Evolutionary conservation across 176 grass and related monocot species (phyloP).

Genomic region (Secale cereale): DNA sequence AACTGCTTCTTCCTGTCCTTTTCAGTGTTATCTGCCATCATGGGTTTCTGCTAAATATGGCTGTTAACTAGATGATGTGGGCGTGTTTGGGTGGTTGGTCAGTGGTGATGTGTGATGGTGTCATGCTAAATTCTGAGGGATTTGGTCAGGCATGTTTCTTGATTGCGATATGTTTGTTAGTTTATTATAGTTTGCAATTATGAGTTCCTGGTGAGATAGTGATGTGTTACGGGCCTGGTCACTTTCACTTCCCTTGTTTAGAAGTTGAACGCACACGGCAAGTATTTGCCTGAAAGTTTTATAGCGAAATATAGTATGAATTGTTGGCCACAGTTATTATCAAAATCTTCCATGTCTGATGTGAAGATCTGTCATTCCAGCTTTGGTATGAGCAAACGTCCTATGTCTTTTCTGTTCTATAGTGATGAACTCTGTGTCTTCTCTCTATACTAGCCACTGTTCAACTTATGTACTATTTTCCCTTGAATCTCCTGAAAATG

Average conservation of each 20-base stretch:
- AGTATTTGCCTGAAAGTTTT: neutral
- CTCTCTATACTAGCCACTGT: neutral
- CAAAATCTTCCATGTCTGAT: neutral
- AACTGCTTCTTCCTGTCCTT: constrained; percentile 12
- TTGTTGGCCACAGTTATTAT: neutral
- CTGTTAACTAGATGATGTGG: neutral
- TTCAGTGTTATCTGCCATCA: constrained; percentile 2
- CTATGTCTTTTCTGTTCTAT: neutral
- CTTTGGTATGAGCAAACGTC: neutral
- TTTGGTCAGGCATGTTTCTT: neutral
- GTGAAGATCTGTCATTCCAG: neutral
- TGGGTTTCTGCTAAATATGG: constrained; percentile 36
- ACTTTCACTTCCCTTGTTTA: constrained; percentile 19
- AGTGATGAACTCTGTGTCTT: neutral
- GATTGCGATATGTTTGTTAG: constrained; percentile 22
- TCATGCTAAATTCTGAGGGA: constrained; percentile 1
- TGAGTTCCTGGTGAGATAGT: constrained; percentile 12
- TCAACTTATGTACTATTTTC: neutral
- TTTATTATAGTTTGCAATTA: constrained; percentile 8
- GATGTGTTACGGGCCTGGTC: neutral
- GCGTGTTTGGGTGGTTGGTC: constrained; percentile 2
- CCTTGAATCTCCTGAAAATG: constrained; percentile 17
- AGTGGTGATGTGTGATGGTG: constrained; percentile 7
- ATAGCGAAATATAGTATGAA: neutral
- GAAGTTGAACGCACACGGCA: neutral